Base-by-base conservation (phyloP, 805 yeast genomes). In the Candida pini region DNA sequence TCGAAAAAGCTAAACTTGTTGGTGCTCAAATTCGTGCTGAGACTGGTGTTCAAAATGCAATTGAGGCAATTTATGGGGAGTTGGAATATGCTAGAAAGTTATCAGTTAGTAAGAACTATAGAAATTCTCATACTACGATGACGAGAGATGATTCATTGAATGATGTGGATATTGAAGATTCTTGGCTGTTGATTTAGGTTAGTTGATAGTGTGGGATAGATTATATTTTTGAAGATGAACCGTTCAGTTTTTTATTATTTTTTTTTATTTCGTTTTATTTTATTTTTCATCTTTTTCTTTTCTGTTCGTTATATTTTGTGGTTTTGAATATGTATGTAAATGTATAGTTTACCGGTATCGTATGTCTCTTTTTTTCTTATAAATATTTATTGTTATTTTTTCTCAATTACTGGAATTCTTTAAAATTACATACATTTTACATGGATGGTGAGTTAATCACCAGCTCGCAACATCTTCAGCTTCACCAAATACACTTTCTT, bases 391-490 rank as follows among this genome's bases (percentile, higher is more conserved):
- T 14, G 24, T 29, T 6, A n/a, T 18, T 18, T 17, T 32, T 29
- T 25, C 20, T 27, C 33, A 15, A 16, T 30, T 19, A 28, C 20
- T 10, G 27, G 18, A 13, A 28, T 14, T n/a, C 14, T 27, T 26
- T 14, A 12, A 9, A n/a, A 13, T 16, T 24, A 18, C n/a, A 17
- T 14, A 20, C 7, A 13, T 29, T 31, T n/a, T 14, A 15, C 6
- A 18, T 9, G 13, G 9, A 9, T 18, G 4, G 5, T 5, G 18
- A 13, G 7, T 18, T 5, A n/a, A 10, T 28, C 28, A 90, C 98
- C 98, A 90, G 43, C 80, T 84, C 20, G 97, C 87, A 32, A 92
- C 89, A 54, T 84, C 89, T 54, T 84, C 95, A n/a, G 95, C 94
- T 59, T 90, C 98, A 2, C 97, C 97, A 56, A 90, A 89, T 9